phyloP scores from a whole-genome alignment of 176 grass and related monocot genomes.

The Oryza brachyantha region DNA sequence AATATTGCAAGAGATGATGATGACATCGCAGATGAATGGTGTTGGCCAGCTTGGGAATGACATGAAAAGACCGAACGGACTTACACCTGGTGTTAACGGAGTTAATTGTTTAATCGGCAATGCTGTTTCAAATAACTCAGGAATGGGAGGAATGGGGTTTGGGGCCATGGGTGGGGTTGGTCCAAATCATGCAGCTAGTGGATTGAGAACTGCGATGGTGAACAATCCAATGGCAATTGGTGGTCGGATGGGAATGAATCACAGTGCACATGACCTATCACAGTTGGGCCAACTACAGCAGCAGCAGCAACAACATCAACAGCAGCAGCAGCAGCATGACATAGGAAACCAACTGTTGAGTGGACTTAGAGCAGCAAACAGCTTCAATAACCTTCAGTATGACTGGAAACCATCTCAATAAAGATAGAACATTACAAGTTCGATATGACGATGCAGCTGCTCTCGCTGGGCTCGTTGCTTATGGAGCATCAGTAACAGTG shows the following conservation, averaged over 20 bases:
- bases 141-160: conserved; percentile 52
- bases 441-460: conserved; percentile 24
- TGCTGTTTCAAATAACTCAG: conserved; percentile 47
- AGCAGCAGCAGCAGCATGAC: conserved; percentile 76
- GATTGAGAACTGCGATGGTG: conserved; percentile 44
- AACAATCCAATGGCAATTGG: conserved; percentile 67
- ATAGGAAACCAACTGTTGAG: conserved; percentile 72
- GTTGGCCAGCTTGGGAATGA: conserved; percentile 39
- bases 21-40: conserved; percentile 81
- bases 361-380: conserved; percentile 69
- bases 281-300: conserved; percentile 62
- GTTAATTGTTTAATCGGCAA: conserved; percentile 60
- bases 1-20: conserved; percentile 87
- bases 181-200: conserved; percentile 40
- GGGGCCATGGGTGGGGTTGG: conserved; percentile 50
- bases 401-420: conserved; percentile 94
- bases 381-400: conserved; percentile 84
- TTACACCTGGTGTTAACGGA: conserved; percentile 49
- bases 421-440: conserved; percentile 21
- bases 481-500: conserved; percentile 27
- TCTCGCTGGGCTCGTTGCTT: conserved; percentile 16
- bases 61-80: conserved; percentile 62
- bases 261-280: conserved; percentile 59
- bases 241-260: conserved; percentile 68
- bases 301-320: conserved; percentile 57